Conservation (phyloP, 2,329 filamentous ascomycete genomes). For the Metarhizium sp. region DNA sequence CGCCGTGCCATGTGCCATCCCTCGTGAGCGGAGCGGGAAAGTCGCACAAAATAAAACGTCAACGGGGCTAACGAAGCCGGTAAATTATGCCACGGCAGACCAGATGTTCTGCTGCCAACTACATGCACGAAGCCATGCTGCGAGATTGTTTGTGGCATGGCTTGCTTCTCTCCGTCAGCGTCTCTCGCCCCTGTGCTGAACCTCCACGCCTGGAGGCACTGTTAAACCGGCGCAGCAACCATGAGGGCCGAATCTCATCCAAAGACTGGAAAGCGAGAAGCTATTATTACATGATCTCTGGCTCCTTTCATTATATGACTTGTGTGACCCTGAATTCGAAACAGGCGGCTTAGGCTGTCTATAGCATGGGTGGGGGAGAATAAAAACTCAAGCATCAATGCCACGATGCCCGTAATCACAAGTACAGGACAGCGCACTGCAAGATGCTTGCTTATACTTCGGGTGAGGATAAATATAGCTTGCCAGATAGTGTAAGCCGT, state of each 20-base stretch:
- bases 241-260: too few species aligned
- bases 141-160: neutral
- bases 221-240: too few species aligned
- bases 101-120: neutral
- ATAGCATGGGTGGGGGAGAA: too few species aligned
- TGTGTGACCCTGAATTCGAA: too few species aligned
- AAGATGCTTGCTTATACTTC: neutral
- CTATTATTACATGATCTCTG: too few species aligned
- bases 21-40: neutral
- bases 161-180: neutral
- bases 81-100: neutral
- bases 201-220: neutral
- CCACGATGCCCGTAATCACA: too few species aligned
- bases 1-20: neutral
- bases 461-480: neutral
- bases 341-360: too few species aligned
- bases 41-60: neutral
- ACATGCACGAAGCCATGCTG: neutral
- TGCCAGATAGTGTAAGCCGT: neutral
- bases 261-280: too few species aligned
- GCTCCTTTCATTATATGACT: too few species aligned
- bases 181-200: neutral
- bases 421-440: neutral
- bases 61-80: neutral
- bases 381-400: too few species aligned